Percentiles rank a stretch among this genome's conserved stretches.
Evolutionary conservation across 495 filamentous ascomycete genomes (phyloP).

Genomic region (Aspergillus kassunensis): DNA sequence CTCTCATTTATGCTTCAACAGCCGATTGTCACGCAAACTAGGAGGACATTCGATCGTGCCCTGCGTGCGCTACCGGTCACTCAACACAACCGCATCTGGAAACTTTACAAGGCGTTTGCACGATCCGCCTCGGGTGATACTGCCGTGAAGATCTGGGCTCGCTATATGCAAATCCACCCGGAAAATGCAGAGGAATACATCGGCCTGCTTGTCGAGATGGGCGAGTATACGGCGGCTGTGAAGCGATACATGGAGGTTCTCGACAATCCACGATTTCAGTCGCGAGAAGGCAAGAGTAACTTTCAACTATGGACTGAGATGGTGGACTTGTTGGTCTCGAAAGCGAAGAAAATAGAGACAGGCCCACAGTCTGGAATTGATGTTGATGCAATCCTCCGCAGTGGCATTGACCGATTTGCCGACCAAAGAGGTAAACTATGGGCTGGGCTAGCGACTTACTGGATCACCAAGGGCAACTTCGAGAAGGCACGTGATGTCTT

Average conservation of each 20-base stretch:
- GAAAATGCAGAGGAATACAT: slow-evolving; percentile 96
- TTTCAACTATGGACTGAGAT: slow-evolving; percentile 98
- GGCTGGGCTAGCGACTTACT: slow-evolving; percentile 94
- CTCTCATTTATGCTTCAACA: slow-evolving; percentile 86
- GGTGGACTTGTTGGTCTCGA: slow-evolving; percentile 92
- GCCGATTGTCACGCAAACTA: slow-evolving; percentile 84
- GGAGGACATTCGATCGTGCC: slow-evolving; percentile 90
- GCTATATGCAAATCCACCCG: slow-evolving; percentile 97
- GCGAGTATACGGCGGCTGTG: slow-evolving; percentile 86
- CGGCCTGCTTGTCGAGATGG: slow-evolving; percentile 75
- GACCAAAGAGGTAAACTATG: slow-evolving; percentile 97
- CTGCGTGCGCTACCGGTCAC: slow-evolving; percentile 92
- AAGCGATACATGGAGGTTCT: slow-evolving; percentile 91
- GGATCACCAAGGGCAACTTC: slow-evolving; percentile 89
- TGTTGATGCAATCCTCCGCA: slow-evolving; percentile 89
- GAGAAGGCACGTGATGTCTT: slow-evolving; percentile 90
- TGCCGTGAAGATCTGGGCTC: slow-evolving; percentile 86
- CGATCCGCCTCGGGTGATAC: slow-evolving; percentile 89
- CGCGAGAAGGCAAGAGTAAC: slow-evolving; percentile 88
- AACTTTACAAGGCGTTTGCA: slow-evolving; percentile 85
- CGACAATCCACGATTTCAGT: slow-evolving; percentile 86
- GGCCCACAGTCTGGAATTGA: slow-evolving; percentile 76
- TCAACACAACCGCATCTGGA: slow-evolving; percentile 97
- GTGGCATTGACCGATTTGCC: slow-evolving; percentile 86
- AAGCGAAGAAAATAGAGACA: slow-evolving; percentile 81